Evolutionary conservation across 305 asterid species (phyloP).

Genomic region (Fraxinus baroniana): DNA sequence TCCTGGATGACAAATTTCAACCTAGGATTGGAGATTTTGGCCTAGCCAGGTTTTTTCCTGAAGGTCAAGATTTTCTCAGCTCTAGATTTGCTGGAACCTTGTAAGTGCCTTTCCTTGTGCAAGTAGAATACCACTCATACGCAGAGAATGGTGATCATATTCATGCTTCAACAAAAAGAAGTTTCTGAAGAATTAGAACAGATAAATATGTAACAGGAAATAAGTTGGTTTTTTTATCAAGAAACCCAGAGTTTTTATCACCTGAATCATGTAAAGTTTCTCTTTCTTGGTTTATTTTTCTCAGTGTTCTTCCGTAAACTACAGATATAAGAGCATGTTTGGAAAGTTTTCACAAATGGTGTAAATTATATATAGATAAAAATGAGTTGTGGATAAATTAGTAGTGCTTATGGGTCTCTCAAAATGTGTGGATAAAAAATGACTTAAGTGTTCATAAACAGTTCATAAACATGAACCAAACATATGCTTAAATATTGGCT

Average conservation of each 20-base stretch:
- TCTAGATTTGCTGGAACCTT: conserved; percentile 81
- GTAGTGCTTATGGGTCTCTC: neutral
- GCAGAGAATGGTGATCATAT: neutral
- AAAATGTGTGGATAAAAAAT: neutral
- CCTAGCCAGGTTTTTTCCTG: conserved; percentile 78
- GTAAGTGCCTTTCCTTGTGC: conserved; percentile 38
- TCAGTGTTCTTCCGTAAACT: neutral
- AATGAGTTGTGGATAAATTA: neutral
- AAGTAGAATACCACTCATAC: neutral
- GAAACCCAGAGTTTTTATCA: neutral
- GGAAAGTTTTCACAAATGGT: neutral
- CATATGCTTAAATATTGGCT: neutral
- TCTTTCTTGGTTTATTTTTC: neutral
- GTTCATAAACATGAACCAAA: neutral
- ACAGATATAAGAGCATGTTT: neutral
- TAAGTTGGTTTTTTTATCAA: neutral
- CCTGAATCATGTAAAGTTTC: neutral
- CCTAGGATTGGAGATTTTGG: conserved; percentile 87
- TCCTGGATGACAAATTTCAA: conserved; percentile 65
- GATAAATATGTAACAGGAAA: neutral
- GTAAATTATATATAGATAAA: no score
- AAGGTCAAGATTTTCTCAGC: conserved; percentile 86
- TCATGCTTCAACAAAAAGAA: conserved; percentile 1
- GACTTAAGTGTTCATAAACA: neutral
- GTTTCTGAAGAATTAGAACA: neutral